These are phyloP conservation scores for Mortierella hygrophila DNA, from an alignment of 192 early-diverging fungal species.

Conservation along the genomic window DNA sequence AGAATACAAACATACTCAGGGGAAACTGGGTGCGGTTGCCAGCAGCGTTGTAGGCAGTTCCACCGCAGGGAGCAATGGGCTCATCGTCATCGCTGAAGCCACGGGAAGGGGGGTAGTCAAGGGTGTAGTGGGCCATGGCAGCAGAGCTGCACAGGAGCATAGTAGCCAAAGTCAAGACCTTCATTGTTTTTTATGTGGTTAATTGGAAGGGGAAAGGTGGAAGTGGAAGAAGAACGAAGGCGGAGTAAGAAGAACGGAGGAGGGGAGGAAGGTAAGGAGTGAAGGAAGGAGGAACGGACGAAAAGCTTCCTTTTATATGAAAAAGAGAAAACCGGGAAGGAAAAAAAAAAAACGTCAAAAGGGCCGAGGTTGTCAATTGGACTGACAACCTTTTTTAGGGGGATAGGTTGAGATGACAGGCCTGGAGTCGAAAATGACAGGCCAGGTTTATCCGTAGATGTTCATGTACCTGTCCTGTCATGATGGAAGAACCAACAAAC, in stretches of 20 bases:
- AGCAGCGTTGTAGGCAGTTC: constrained; percentile 44
- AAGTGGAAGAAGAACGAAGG: background rate
- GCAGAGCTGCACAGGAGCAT: constrained; percentile 47
- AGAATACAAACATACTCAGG: constrained; percentile 42
- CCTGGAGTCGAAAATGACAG: background rate
- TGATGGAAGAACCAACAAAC: background rate
- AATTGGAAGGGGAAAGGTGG: background rate
- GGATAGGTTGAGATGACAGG: background rate
- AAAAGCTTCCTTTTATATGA: background rate
- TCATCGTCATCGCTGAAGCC: constrained; percentile 62
- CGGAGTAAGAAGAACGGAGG: background rate
- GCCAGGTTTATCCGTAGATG: background rate
- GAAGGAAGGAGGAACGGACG: background rate
- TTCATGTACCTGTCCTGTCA: background rate
- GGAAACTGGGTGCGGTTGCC: constrained; percentile 59
- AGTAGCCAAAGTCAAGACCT: constrained; percentile 39
- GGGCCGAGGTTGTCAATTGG: constrained; percentile 1
- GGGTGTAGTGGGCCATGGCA: constrained; percentile 61
- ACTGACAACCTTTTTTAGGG: background rate
- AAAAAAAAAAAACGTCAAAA: constrained; percentile 1
- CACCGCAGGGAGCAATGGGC: constrained; percentile 64
- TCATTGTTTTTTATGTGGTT: constrained; percentile 17
- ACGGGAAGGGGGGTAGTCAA: constrained; percentile 61
- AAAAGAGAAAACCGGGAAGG: background rate
- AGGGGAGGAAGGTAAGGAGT: background rate